phyloP scores from a whole-genome alignment of 768 basidiomycete genomes.

The Grammothele lineata region DNA sequence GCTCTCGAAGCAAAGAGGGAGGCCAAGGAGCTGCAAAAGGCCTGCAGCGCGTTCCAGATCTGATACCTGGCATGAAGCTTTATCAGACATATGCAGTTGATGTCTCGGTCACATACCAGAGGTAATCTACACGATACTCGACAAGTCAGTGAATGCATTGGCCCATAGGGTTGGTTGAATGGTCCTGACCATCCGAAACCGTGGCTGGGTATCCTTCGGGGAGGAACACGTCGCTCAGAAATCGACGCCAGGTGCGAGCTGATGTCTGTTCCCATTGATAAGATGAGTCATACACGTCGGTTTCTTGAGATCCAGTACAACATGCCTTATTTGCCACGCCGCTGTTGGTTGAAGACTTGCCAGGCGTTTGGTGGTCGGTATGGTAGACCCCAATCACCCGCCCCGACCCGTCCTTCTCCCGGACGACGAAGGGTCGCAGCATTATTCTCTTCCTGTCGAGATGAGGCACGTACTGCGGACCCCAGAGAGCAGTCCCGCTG shows the following conservation, averaged over 20 bases:
- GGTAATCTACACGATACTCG: slow-evolving; percentile 5
- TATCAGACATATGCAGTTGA: not conserved
- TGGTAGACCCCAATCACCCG: slow-evolving; percentile 9
- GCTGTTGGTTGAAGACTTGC: no score
- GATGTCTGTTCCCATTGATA: not conserved
- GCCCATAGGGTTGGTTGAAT: not conserved
- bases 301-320: not conserved
- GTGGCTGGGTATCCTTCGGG: slow-evolving; percentile 59
- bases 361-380: not conserved
- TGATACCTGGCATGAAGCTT: slow-evolving; percentile 46
- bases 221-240: slow-evolving; percentile 48
- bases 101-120: slow-evolving; percentile 5
- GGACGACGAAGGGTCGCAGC: slow-evolving; percentile 1
- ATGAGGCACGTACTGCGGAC: no score
- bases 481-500: no score
- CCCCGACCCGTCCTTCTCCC: slow-evolving; percentile 16
- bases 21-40: slow-evolving; percentile 66
- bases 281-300: not conserved
- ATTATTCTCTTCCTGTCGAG: no score
- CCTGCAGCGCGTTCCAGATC: slow-evolving; percentile 60
- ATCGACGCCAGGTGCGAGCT: slow-evolving; percentile 10
- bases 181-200: slow-evolving; percentile 50
- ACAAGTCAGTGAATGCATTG: not conserved
- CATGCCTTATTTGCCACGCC: not conserved
- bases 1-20: slow-evolving; percentile 62